Evolutionary conservation across 805 yeast genomes (phyloP), one percentile per base, ranked within the genome.

Genomic region (Myxozyma udenii): DNA sequence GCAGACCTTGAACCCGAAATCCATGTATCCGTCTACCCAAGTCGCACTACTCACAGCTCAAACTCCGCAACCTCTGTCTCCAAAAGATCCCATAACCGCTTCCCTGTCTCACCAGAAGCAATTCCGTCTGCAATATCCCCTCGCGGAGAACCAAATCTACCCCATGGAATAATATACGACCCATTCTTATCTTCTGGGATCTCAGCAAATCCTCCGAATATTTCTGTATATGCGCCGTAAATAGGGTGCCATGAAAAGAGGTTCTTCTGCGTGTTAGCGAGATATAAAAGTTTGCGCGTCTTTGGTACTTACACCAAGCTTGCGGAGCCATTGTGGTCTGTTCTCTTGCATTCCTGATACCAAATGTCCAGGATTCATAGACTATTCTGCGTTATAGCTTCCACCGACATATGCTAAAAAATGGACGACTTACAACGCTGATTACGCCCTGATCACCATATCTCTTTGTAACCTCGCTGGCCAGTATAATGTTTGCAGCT

Each of bases 211-310:
- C 74, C 74, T 1, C 74, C 78, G 52, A 61, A 74, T n/a, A 75
- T 61, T 53, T 71, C 77, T 3, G 79, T 61, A 51, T 71, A 69
- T 0, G 79, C 76, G 14, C 80, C 81, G 43, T 66, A 66, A 41
- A 52, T 57, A 3, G 69, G 46, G 19, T 46, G 45, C 32, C 43
- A 48, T 5, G 56, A 55, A 26, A 51, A 46, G 21, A 51, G 44
- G 22, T 47, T 52, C 52, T 48, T 26, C 16, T 21, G 25, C 9
- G 26, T 3, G 12, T 41, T 4, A 35, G 25, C 9, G 23, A 32
- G 22, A 18, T 9, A 43, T 19, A 16, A 16, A 35, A 16, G 25
- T n/a, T 16, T 41, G 9, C 19, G 32, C 19, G 7, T n/a, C n/a
- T n/a, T 28, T 6, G 21, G 23, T 12, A 50, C 53, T 16, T 41